Percentiles rank a stretch among this genome's conserved stretches.
Conservation (phyloP, 2,329 filamentous ascomycete genomes). For the Penicillium sp. region DNA sequence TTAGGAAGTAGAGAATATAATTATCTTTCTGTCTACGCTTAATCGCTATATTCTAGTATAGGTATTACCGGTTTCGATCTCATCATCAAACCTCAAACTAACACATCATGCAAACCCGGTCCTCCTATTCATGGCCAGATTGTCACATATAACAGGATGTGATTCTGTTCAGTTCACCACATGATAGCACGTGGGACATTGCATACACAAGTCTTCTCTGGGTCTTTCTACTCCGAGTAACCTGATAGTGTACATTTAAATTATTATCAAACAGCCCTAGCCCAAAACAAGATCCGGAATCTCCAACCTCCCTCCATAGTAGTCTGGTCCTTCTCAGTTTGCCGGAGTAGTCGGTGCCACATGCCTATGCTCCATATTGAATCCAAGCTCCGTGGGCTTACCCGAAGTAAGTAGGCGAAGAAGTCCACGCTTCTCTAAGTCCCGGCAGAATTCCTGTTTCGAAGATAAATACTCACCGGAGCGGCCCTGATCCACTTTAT, state of each 20-base stretch:
- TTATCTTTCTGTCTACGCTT: too few species aligned
- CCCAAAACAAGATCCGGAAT: not conserved
- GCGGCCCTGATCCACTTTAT: slow-evolving; percentile 1
- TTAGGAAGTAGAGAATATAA: too few species aligned
- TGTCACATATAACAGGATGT: too few species aligned
- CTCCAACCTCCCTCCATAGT: not conserved
- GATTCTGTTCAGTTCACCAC: too few species aligned
- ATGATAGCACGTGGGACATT: too few species aligned
- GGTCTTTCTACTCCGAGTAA: too few species aligned
- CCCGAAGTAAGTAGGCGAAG: slow-evolving; percentile 20
- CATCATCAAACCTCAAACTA: too few species aligned
- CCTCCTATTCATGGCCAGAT: too few species aligned
- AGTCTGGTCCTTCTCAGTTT: not conserved
- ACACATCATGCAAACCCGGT: too few species aligned
- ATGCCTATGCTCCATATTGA: slow-evolving; percentile 7
- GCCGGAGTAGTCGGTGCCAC: not conserved
- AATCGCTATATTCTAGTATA: too few species aligned
- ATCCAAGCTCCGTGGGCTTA: slow-evolving; percentile 22
- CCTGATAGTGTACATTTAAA: not conserved
- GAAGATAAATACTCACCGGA: slow-evolving; percentile 14
- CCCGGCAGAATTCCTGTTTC: slow-evolving; percentile 22
- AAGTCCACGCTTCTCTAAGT: slow-evolving; percentile 23
- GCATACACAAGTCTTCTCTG: too few species aligned
- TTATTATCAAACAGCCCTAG: not conserved
- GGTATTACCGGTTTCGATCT: too few species aligned